A percentile compares a stretch with the other conserved stretches of the same genome.
Conservation (phyloP, 768 basidiomycete genomes). For the Pulveroboletus sp. region DNA sequence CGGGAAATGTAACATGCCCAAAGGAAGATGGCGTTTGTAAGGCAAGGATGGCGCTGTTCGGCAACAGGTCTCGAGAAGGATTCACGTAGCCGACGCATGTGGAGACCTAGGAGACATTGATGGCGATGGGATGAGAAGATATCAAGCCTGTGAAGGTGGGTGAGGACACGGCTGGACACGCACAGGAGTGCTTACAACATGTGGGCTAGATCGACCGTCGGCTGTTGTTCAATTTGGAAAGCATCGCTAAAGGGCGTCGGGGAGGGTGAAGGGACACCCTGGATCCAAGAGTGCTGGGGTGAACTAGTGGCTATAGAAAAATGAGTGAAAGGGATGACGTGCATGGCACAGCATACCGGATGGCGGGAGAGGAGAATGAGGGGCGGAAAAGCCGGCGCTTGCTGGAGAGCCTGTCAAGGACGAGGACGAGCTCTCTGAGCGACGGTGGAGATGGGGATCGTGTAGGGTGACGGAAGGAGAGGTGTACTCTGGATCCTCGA, state of each 20-base stretch:
- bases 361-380: constrained; percentile 54
- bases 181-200: constrained; percentile 49
- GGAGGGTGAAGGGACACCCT: constrained; percentile 47
- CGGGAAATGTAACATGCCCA: constrained; percentile 81
- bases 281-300: constrained; percentile 48
- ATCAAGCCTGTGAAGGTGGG: constrained; percentile 48
- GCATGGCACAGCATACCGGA: constrained; percentile 37
- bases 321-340: not conserved
- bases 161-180: constrained; percentile 4
- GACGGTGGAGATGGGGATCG: constrained; percentile 51
- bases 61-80: constrained; percentile 47
- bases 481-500: constrained; percentile 69
- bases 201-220: constrained; percentile 56
- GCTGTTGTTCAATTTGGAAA: constrained; percentile 41
- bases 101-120: constrained; percentile 67
- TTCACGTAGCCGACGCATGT: constrained; percentile 62
- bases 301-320: constrained; percentile 39
- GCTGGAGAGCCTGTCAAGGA: constrained; percentile 48
- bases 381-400: constrained; percentile 47
- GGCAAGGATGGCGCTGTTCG: constrained; percentile 68
- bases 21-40: constrained; percentile 78
- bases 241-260: constrained; percentile 52
- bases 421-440: constrained; percentile 48
- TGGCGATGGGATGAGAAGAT: constrained; percentile 72
- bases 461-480: constrained; percentile 66